Percentiles rank a stretch among this genome's conserved stretches.
Conservation (phyloP, 257 asterid genomes). For the Rhazya stricta region DNA sequence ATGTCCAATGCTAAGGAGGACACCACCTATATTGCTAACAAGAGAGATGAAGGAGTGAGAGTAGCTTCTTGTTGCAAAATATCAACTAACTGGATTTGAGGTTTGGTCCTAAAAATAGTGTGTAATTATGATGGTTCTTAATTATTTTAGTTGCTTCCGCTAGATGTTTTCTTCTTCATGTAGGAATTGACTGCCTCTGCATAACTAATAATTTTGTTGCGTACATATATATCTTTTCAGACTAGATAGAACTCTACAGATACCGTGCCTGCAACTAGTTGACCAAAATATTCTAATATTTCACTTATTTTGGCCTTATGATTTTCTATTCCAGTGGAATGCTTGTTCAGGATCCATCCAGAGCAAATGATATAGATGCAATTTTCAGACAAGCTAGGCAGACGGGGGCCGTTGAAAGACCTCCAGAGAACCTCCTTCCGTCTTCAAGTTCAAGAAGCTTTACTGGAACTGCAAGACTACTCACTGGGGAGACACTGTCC, state of each 20-base stretch:
- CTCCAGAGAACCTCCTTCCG: constrained; percentile 36
- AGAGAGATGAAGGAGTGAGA: too few relatives aligned
- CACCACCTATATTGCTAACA: too few relatives aligned
- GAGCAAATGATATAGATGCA: constrained; percentile 46
- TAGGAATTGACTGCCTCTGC: background rate
- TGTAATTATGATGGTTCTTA: background rate
- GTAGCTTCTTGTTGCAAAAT: too few relatives aligned
- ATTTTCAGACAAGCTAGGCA: constrained; percentile 70
- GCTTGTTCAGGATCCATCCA: constrained; percentile 82
- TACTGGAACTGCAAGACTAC: constrained; percentile 70
- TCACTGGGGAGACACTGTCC: constrained; percentile 54
- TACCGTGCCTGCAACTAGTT: background rate
- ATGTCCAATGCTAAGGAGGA: too few relatives aligned
- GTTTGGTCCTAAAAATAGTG: too few relatives aligned
- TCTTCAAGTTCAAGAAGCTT: constrained; percentile 70
- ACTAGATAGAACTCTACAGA: background rate
- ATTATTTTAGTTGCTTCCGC: background rate
- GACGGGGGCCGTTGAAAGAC: constrained; percentile 49
- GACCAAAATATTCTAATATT: background rate
- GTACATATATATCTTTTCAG: too few relatives aligned
- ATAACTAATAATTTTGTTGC: too few relatives aligned
- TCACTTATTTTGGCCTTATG: constrained; percentile 15
- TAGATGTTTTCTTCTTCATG: background rate
- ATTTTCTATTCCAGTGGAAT: constrained; percentile 51
- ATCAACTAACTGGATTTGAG: background rate